A percentile compares a stretch with the other conserved stretches of the same genome.
Evolutionary conservation across 768 basidiomycete genomes (phyloP).

Genomic region (Psilocybe azurescens): DNA sequence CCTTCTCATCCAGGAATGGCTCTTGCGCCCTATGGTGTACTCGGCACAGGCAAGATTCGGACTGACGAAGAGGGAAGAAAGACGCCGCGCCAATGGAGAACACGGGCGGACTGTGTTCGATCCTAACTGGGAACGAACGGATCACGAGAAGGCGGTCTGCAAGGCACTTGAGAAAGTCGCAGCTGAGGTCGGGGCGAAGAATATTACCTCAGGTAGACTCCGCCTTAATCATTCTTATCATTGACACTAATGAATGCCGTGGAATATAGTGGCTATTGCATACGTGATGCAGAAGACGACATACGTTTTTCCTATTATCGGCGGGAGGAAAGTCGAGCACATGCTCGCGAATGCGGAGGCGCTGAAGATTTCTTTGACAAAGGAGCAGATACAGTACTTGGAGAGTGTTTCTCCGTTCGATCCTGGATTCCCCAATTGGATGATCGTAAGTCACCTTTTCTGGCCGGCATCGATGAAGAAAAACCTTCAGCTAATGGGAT

Average conservation of each 20-base stretch:
- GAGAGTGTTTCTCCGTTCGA: constrained; percentile 51
- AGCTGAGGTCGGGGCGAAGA: constrained; percentile 50
- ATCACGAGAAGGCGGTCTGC: constrained; percentile 46
- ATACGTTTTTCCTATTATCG: constrained; percentile 57
- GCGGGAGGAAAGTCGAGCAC: constrained; percentile 58
- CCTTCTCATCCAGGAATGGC: constrained; percentile 31
- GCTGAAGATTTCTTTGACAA: constrained; percentile 48
- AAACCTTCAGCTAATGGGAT: too few species aligned
- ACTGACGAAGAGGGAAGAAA: constrained; percentile 51
- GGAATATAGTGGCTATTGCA: constrained; percentile 49
- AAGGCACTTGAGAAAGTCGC: constrained; percentile 55
- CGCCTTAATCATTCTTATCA: too few species aligned
- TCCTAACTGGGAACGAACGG: constrained; percentile 49
- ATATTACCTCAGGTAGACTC: neutral
- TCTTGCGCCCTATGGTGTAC: constrained; percentile 37
- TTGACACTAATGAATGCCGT: too few species aligned
- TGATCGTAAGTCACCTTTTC: constrained; percentile 33
- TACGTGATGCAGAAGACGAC: constrained; percentile 61
- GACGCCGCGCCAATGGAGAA: constrained; percentile 34
- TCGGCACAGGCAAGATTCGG: constrained; percentile 50
- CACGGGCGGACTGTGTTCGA: constrained; percentile 38
- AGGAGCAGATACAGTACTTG: constrained; percentile 49
- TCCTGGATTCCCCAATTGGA: constrained; percentile 45
- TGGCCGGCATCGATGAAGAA: too few species aligned
- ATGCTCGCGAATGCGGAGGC: constrained; percentile 57